Conservation (phyloP, 306 rosid species). For the Urtica urens region DNA sequence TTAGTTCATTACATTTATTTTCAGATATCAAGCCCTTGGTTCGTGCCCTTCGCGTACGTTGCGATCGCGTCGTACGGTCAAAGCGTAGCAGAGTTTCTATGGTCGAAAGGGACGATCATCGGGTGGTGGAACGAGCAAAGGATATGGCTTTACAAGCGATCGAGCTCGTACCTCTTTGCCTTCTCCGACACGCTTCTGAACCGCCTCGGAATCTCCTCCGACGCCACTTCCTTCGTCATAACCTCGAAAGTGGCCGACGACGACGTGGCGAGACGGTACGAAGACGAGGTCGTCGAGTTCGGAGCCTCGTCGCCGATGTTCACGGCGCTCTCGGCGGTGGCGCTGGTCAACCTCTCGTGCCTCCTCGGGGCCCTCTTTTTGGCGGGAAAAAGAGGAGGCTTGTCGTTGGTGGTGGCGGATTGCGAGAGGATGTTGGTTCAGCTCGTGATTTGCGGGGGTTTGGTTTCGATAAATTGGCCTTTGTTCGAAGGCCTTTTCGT, state of each 20-base stretch:
- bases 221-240: slow-evolving; percentile 42
- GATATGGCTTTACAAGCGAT: slow-evolving; percentile 73
- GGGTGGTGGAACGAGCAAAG: slow-evolving; percentile 89
- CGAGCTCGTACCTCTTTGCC: slow-evolving; percentile 56
- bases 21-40: slow-evolving; percentile 69
- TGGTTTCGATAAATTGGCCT: slow-evolving; percentile 57
- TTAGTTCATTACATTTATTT: too few relatives aligned
- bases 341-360: slow-evolving; percentile 51
- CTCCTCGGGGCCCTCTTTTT: slow-evolving; percentile 32
- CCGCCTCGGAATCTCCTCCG: slow-evolving; percentile 30
- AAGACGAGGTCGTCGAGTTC: slow-evolving; percentile 75
- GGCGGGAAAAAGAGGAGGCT: too few relatives aligned
- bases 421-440: slow-evolving; percentile 42
- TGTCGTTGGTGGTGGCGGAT: slow-evolving; percentile 1
- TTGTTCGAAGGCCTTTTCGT: slow-evolving; percentile 56
- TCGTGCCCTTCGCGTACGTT: slow-evolving; percentile 63
- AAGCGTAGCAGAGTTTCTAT: slow-evolving; percentile 46
- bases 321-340: slow-evolving; percentile 43
- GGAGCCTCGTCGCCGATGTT: slow-evolving; percentile 68
- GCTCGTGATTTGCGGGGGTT: slow-evolving; percentile 38
- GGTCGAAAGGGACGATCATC: slow-evolving; percentile 46
- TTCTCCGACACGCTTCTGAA: slow-evolving; percentile 39
- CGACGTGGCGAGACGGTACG: slow-evolving; percentile 38
- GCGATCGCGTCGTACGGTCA: slow-evolving; percentile 26
- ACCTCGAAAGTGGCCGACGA: slow-evolving; percentile 58